phyloP scores from a whole-genome alignment of 108 stramenopile genomes.

The Discostella pseudostelligera region DNA sequence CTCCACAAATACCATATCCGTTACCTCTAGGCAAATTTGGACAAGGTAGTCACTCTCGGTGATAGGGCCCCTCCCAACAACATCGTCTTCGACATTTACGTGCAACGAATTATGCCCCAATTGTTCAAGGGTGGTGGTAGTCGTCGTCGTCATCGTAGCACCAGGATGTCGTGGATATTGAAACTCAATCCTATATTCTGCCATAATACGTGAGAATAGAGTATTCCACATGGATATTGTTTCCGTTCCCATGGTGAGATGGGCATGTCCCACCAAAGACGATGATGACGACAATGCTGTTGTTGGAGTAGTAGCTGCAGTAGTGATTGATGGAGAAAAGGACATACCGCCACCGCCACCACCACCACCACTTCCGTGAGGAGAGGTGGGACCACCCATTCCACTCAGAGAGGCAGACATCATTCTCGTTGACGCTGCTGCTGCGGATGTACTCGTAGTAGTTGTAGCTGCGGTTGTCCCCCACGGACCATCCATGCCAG shows the following conservation, averaged over 20 bases:
- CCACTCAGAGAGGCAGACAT: constrained; percentile 3
- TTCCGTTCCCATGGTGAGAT: constrained; percentile 34
- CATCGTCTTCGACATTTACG: background rate
- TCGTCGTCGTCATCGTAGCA: no score
- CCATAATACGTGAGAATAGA: constrained; percentile 31
- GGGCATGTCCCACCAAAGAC: constrained; percentile 23
- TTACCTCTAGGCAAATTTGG: constrained; percentile 19
- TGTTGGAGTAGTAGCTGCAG: background rate
- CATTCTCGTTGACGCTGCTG: background rate
- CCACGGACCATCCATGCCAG: background rate
- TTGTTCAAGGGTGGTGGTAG: background rate
- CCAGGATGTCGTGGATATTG: background rate
- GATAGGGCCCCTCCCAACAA: background rate
- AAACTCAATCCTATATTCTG: constrained; percentile 30
- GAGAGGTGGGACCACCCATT: background rate
- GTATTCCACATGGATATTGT: constrained; percentile 42
- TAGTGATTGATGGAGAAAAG: no score
- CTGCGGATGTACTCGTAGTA: constrained; percentile 2
- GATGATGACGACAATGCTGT: constrained; percentile 9
- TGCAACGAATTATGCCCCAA: background rate
- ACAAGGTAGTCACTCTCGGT: constrained; percentile 8
- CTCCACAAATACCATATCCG: constrained; percentile 14
- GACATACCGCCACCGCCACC: background rate
- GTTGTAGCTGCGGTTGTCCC: background rate
- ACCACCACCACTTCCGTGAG: background rate